phyloP scores from a whole-genome alignment of 169 alveolate species.

The Plasmodium gonderi region DNA sequence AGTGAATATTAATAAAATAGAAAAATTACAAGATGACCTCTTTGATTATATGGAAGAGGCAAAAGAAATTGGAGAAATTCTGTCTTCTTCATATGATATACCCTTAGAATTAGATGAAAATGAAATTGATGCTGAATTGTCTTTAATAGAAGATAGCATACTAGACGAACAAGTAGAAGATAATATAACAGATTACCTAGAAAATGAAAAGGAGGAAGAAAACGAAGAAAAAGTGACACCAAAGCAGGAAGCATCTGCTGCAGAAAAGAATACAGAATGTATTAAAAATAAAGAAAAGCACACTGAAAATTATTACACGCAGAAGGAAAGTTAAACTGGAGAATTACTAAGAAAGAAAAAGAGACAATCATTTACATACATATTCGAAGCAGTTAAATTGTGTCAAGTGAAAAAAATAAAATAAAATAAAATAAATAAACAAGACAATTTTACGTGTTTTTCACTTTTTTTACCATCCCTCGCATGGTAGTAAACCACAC shows the following conservation, averaged over 20 bases:
- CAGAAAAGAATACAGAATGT: not conserved
- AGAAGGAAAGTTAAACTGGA: constrained; percentile 20
- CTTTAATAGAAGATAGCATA: constrained; percentile 70
- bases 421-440: not conserved
- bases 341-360: not conserved
- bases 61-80: constrained; percentile 68
- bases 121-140: constrained; percentile 73
- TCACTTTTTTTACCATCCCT: too few species aligned
- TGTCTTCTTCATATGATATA: constrained; percentile 56
- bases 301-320: constrained; percentile 13
- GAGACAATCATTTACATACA: not conserved
- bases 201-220: constrained; percentile 27
- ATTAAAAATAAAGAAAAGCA: constrained; percentile 11
- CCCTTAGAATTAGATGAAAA: constrained; percentile 59
- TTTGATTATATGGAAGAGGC: constrained; percentile 68
- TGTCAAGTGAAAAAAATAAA: not conserved
- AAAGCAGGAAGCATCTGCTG: not conserved
- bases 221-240: not conserved
- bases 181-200: constrained; percentile 36
- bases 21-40: constrained; percentile 72
- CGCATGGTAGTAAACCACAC: too few species aligned
- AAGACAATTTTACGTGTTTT: not conserved
- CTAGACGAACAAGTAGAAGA: constrained; percentile 68
- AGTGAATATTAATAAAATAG: constrained; percentile 66
- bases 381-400: not conserved